A percentile compares a stretch with the other conserved stretches of the same genome.
Conservation (phyloP, 345 rosid species). For the Arabis hirsuta region DNA sequence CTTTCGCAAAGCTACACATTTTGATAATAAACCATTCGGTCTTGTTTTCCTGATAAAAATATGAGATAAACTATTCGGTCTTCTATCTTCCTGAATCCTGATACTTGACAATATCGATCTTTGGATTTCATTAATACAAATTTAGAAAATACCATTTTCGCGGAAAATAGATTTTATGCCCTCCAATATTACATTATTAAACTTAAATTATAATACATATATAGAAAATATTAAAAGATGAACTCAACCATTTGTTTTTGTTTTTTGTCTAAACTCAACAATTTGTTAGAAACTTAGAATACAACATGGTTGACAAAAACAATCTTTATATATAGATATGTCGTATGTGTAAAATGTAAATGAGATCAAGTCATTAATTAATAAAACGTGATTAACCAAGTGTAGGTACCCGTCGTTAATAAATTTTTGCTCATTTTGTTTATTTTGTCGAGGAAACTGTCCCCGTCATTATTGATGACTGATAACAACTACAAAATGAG, state of each 20-base stretch:
- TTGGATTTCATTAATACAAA: neutral
- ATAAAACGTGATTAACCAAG: neutral
- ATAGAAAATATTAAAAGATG: neutral
- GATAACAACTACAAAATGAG: too few relatives aligned
- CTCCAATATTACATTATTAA: too few relatives aligned
- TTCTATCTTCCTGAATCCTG: too few relatives aligned
- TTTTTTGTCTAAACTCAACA: neutral
- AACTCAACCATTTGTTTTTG: neutral
- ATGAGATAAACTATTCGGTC: too few relatives aligned
- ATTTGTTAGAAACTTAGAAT: neutral
- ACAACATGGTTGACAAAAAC: neutral
- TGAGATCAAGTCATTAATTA: neutral
- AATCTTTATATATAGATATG: neutral
- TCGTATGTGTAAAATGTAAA: constrained; percentile 9
- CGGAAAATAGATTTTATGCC: too few relatives aligned
- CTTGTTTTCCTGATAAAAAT: too few relatives aligned
- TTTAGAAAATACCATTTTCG: neutral
- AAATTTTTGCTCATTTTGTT: too few relatives aligned
- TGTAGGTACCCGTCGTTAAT: too few relatives aligned
- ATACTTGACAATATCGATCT: neutral
- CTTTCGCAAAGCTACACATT: constrained; percentile 31
- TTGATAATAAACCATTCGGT: too few relatives aligned
- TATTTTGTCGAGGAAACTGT: too few relatives aligned
- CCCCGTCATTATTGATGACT: too few relatives aligned
- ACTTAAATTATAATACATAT: too few relatives aligned